Percentiles rank a stretch among this genome's conserved stretches.
phyloP scores from a whole-genome alignment of 2,329 filamentous ascomycete species.

The Claviceps sp. region DNA sequence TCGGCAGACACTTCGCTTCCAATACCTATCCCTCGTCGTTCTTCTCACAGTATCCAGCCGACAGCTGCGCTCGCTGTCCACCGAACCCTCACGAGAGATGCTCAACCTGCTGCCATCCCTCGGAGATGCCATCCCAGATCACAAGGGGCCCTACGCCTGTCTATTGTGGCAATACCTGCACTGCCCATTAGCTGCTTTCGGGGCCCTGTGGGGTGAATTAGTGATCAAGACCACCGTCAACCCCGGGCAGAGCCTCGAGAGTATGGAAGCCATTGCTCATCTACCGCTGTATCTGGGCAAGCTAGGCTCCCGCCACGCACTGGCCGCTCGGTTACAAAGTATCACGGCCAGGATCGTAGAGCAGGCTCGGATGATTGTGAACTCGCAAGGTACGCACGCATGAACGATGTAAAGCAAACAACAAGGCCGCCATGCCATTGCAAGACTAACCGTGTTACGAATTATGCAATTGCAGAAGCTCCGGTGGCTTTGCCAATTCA shows the following conservation, averaged over 20 bases:
- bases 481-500: neutral
- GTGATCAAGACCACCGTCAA: neutral
- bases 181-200: neutral
- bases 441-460: neutral
- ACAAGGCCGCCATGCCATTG: neutral
- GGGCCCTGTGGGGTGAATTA: neutral
- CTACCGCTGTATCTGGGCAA: neutral
- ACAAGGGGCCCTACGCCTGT: neutral
- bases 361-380: neutral
- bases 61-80: neutral
- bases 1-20: neutral
- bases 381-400: neutral
- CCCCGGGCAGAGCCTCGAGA: neutral
- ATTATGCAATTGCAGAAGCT: neutral
- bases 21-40: neutral
- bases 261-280: neutral
- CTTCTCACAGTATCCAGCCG: neutral
- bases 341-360: neutral
- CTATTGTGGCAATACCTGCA: slow-evolving; percentile 1
- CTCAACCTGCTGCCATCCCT: neutral
- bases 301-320: neutral
- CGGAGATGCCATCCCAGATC: neutral
- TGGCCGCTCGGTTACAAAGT: neutral
- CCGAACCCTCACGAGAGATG: neutral
- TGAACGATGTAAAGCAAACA: no score